These are phyloP conservation scores for Linum lewisii DNA, from an alignment of 345 rosid species.

Conservation along the genomic window DNA sequence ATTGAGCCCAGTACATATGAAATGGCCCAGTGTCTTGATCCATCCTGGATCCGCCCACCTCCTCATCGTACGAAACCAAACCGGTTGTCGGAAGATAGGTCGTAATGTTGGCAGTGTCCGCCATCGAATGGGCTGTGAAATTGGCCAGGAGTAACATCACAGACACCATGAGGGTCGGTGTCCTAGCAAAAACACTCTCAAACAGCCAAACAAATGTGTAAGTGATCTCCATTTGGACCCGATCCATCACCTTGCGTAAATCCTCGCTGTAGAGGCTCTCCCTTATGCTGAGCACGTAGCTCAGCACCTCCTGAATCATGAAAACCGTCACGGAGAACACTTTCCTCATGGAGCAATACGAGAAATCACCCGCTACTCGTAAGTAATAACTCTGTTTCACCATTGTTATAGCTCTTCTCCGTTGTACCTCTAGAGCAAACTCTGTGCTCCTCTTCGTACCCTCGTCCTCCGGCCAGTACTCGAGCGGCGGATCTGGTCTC, in stretches of 20 bases:
- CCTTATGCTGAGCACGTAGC: slow-evolving; percentile 32
- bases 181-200: slow-evolving; percentile 48
- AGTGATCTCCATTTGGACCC: slow-evolving; percentile 45
- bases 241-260: slow-evolving; percentile 24
- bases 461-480: slow-evolving; percentile 36
- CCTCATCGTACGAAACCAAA: neutral
- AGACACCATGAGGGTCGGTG: slow-evolving; percentile 67
- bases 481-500: slow-evolving; percentile 24
- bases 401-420: slow-evolving; percentile 49
- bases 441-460: slow-evolving; percentile 30
- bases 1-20: too few relatives aligned
- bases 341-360: slow-evolving; percentile 45
- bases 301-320: slow-evolving; percentile 61
- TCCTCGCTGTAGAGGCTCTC: slow-evolving; percentile 33
- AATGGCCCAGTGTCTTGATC: too few relatives aligned
- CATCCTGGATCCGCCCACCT: neutral
- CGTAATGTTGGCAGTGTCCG: slow-evolving; percentile 14
- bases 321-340: slow-evolving; percentile 65
- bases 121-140: slow-evolving; percentile 55
- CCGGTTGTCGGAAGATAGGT: slow-evolving; percentile 7
- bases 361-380: slow-evolving; percentile 32
- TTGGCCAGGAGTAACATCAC: slow-evolving; percentile 66
- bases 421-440: slow-evolving; percentile 28
- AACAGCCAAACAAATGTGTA: slow-evolving; percentile 59
- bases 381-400: slow-evolving; percentile 24